Evolutionary conservation across 1,139 yeast genomes (phyloP), one percentile per base, ranked within the genome.

Genomic region (Lodderomyces jiufengensis): DNA sequence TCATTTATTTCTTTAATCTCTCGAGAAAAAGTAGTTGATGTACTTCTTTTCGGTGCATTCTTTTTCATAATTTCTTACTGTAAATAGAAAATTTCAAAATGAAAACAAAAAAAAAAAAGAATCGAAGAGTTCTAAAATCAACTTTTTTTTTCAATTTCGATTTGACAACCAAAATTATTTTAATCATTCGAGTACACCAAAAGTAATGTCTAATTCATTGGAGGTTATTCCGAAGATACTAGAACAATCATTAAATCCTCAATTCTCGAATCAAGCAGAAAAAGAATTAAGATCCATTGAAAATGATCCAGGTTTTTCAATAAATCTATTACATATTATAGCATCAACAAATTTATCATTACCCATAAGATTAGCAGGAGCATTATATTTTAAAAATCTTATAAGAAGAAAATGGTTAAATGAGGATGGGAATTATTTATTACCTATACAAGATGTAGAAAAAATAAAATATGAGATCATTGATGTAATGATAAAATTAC

Each of bases 301-400:
- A 52, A 44, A 58, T 3, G 70, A 70, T 31, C 77, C 78, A 16
- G 95, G 94, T 3, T 94, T 92, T 57, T 73, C 95, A 11, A 66
- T 86, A 34, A 74, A 79, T 29, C 63, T 94, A 33, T 63, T 94
- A 40, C 90, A 84, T 52, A 77, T 92, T 16, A 84, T 88, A 25
- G 88, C 95, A 4, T 71, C 84, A 9, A 55, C 70, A 27, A 69
- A 72, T 36, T 54, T 80, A 31, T 71, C 76, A 3, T 55, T 59
- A 3, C 66, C 84, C 2, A 75, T 84, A 1, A 72, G 97, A 44
- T 67, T 90, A 34, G 97, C 98, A 0, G 95, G 85, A 13, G 92
- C 97, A 2, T 65, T 94, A 37, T 88, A 84, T 59, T 88, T 94
- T 65, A 94, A 94, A 56, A 94, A 94, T 57, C 76, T 87, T 45